phyloP scores from a whole-genome alignment of 176 grass and related monocot genomes.

The Tuctoria greenei region DNA sequence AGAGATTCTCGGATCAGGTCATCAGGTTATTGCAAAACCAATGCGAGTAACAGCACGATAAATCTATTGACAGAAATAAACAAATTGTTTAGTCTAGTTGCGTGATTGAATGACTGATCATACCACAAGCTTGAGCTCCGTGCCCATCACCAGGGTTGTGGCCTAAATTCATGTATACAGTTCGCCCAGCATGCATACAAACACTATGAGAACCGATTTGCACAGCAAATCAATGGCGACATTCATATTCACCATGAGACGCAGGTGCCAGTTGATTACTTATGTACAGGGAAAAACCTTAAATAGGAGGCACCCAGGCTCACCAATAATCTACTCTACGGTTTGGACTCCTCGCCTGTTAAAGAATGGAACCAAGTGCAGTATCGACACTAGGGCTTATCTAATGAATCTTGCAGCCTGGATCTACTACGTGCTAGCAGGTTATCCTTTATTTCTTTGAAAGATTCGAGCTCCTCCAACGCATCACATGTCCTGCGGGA shows the following conservation, averaged over 20 bases:
- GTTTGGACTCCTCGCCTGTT: constrained; percentile 15
- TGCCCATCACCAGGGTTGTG: neutral
- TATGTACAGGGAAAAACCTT: constrained; percentile 33
- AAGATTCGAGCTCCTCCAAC: constrained; percentile 73
- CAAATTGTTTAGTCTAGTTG: constrained; percentile 19
- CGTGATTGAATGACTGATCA: constrained; percentile 18
- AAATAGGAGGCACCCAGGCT: neutral
- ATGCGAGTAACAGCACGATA: neutral
- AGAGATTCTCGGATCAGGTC: neutral
- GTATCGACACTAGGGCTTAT: constrained; percentile 30
- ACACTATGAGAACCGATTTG: constrained; percentile 22
- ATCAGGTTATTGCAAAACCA: neutral
- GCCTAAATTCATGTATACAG: constrained; percentile 18
- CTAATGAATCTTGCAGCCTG: constrained; percentile 47
- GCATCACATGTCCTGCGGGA: constrained; percentile 79
- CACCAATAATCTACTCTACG: constrained; percentile 18
- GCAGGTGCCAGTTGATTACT: constrained; percentile 32
- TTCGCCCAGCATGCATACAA: constrained; percentile 32
- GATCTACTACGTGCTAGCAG: constrained; percentile 63
- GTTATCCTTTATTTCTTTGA: constrained; percentile 70
- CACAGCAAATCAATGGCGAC: neutral
- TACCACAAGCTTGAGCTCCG: neutral
- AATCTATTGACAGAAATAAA: constrained; percentile 2
- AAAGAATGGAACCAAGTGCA: constrained; percentile 1
- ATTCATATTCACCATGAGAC: neutral